Evolutionary conservation across 2,329 filamentous ascomycete species (phyloP), one percentile per base, ranked within the genome.

Genomic region (Phyllosticta citriasiana): DNA sequence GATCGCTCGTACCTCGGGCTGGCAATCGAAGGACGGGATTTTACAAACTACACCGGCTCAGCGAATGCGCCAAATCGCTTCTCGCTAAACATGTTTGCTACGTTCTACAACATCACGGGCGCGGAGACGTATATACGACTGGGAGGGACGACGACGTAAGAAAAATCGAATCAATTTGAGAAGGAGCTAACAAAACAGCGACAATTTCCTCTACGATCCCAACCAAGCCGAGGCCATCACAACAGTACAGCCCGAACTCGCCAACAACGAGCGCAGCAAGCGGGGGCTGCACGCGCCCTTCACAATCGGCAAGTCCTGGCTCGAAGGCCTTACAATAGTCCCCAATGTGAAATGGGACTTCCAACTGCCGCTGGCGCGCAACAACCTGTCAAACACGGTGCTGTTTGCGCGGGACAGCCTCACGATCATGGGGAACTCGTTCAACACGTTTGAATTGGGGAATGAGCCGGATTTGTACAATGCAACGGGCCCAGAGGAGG

Each of bases 391-490:
- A 22, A 60, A 60, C 52, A 52, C 52, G 4, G 52, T 60, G 24
- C 16, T 24, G 4, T 60, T 60, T 22, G 52, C 51, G 22, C 26
- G 10, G 9, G 57, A 60, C 53, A 55, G 57, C 53, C 52, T 60
- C 30, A 52, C n/a, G 5, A 52, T 52, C 4, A 60, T 60, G 33
- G 57, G 24, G 16, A 52, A 30, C 10, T 50, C 22, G 1, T 22
- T 60, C 16, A 24, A 60, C 57, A 16, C 52, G 22, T 40, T 60
- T 6, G 57, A 60, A 16, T 50, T 60, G 1, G 57, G 57, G 0
- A 60, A 60, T 40, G 57, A 60, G 53, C 57, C 57, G 4, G 57
- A 60, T n/a, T 14, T 60, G 19, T 60, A 60, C 53, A 30, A 27
- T 9, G 30, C 24, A 14, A 55, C 16, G 10, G 57, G 57, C 1